Conservation (phyloP, 495 filamentous ascomycete genomes). For the Mytilinidion resinicola region DNA sequence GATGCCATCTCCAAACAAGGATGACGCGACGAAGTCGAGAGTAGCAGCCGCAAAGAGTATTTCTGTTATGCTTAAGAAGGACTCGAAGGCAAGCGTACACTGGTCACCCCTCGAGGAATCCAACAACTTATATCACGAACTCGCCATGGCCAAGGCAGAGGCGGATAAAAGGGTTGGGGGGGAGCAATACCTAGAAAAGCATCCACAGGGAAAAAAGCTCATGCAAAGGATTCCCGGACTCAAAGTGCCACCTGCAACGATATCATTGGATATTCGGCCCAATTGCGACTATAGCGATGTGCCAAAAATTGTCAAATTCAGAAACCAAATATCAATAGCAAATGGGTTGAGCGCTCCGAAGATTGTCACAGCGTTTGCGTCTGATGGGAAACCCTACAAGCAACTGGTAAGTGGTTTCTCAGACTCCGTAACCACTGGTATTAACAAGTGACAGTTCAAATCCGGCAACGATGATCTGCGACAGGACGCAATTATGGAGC, state of each 20-base stretch:
- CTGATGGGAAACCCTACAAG: slow-evolving; percentile 71
- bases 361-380: slow-evolving; percentile 71
- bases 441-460: slow-evolving; percentile 56
- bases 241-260: slow-evolving; percentile 79
- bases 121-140: slow-evolving; percentile 63
- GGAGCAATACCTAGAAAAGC: slow-evolving; percentile 55
- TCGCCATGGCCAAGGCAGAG: slow-evolving; percentile 59
- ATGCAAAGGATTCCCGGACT: slow-evolving; percentile 52
- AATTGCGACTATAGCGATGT: slow-evolving; percentile 69
- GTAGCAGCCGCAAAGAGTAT: slow-evolving; percentile 64
- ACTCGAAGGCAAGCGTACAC: slow-evolving; percentile 41
- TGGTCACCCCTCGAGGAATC: slow-evolving; percentile 66
- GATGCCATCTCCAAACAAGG: slow-evolving; percentile 50
- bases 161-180: slow-evolving; percentile 61
- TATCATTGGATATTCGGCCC: slow-evolving; percentile 69
- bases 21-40: slow-evolving; percentile 65
- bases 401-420: slow-evolving; percentile 57
- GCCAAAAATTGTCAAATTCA: slow-evolving; percentile 63
- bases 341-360: slow-evolving; percentile 87
- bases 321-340: slow-evolving; percentile 71
- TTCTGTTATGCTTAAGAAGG: slow-evolving; percentile 50
- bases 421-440: background rate
- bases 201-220: slow-evolving; percentile 49
- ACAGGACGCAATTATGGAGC: slow-evolving; percentile 99
- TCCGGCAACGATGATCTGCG: slow-evolving; percentile 90